Conservation (phyloP, 169 alveolate species). For the Toxoplasma gondii region DNA sequence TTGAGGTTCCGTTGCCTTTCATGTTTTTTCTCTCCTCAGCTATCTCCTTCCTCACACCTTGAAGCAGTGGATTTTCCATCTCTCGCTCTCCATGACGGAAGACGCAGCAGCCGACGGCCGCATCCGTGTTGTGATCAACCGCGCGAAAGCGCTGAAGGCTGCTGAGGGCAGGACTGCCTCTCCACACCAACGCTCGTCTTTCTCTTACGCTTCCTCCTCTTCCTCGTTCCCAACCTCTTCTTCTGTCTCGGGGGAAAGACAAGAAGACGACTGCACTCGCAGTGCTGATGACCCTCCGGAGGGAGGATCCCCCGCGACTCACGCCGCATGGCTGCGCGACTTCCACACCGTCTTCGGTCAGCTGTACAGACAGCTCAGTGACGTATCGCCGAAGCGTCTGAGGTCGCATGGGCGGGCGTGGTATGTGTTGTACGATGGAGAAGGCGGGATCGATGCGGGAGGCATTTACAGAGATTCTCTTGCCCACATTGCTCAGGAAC, state of each 20-base stretch:
- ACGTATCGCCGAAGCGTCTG: constrained; percentile 71
- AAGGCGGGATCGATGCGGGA: constrained; percentile 93
- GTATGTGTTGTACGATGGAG: constrained; percentile 85
- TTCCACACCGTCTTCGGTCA: constrained; percentile 86
- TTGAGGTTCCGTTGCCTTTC: no score
- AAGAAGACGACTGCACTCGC: no score
- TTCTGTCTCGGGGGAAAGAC: background rate
- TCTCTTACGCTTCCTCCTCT: background rate
- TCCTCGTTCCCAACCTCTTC: background rate
- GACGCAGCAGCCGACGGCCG: constrained; percentile 74
- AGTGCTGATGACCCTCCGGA: background rate
- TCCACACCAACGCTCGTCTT: constrained; percentile 28
- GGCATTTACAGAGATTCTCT: constrained; percentile 89
- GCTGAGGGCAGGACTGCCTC: constrained; percentile 76
- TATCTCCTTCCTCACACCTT: constrained; percentile 53
- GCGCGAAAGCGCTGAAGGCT: constrained; percentile 69
- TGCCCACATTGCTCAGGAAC: constrained; percentile 82
- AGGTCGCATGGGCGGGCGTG: constrained; percentile 77
- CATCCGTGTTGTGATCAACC: constrained; percentile 68
- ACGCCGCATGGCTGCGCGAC: constrained; percentile 63
- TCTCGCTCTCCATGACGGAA: constrained; percentile 71
- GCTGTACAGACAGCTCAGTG: constrained; percentile 73
- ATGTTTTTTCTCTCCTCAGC: constrained; percentile 47
- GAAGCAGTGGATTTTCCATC: constrained; percentile 68
- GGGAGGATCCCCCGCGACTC: background rate